Percentiles rank a stretch among this genome's conserved stretches.
phyloP scores from a whole-genome alignment of 2,329 filamentous ascomycete species.

The Xylaria multiplex region DNA sequence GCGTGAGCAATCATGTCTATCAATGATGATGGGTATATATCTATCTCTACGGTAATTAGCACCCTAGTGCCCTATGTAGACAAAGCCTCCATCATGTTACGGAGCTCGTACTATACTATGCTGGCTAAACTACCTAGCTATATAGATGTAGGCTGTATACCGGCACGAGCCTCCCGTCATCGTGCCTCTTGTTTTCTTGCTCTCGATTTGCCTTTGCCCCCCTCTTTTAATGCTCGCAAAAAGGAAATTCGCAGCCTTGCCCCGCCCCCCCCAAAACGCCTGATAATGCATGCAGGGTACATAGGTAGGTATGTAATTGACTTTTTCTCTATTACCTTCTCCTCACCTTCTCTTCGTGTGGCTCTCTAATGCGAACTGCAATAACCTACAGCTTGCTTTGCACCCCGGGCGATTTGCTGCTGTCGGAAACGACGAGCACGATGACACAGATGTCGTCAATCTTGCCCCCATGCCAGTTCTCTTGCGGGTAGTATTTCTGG shows the following conservation, averaged over 20 bases:
- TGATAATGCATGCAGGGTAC: slow-evolving; percentile 38
- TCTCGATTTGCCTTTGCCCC: slow-evolving; percentile 5
- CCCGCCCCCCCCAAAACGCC: slow-evolving; percentile 40
- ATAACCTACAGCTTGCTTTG: slow-evolving; percentile 43
- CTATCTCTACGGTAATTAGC: slow-evolving; percentile 12
- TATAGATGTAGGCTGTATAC: slow-evolving; percentile 7
- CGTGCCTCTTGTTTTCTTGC: neutral
- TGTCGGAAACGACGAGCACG: slow-evolving; percentile 79
- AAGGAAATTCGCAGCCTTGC: slow-evolving; percentile 19
- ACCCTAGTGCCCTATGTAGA: slow-evolving; percentile 7
- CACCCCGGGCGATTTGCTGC: slow-evolving; percentile 48
- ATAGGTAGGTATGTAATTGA: slow-evolving; percentile 18
- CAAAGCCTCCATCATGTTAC: slow-evolving; percentile 1
- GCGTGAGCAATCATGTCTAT: slow-evolving; percentile 11
- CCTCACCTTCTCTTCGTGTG: neutral
- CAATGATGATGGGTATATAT: slow-evolving; percentile 9
- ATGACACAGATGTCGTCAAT: slow-evolving; percentile 95
- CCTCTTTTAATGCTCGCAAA: slow-evolving; percentile 18
- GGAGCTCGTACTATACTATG: slow-evolving; percentile 3
- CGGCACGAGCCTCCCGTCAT: neutral
- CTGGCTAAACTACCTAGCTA: slow-evolving; percentile 11
- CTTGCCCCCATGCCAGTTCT: slow-evolving; percentile 91
- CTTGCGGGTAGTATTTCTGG: slow-evolving; percentile 84
- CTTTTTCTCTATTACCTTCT: slow-evolving; percentile 8
- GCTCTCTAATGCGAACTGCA: neutral